A percentile compares a stretch with the other conserved stretches of the same genome.
Conservation (phyloP, 441 rosid genomes). For the Erodium texanum region DNA sequence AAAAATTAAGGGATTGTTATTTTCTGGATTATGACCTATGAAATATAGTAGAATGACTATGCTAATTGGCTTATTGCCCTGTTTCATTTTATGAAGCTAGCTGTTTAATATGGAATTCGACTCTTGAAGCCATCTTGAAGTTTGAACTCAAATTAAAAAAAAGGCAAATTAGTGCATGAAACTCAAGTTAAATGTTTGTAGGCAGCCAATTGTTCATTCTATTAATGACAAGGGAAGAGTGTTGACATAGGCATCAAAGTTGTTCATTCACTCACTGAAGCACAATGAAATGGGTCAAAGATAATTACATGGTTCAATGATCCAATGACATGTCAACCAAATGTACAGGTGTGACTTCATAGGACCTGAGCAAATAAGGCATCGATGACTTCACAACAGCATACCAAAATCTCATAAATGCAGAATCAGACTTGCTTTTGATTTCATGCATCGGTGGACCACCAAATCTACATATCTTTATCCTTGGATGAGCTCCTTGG, state of each 20-base stretch:
- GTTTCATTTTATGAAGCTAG: too few species aligned
- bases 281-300: neutral
- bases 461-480: conserved; percentile 36
- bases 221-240: neutral
- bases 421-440: conserved; percentile 15
- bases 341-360: neutral
- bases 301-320: neutral
- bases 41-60: neutral
- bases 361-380: neutral
- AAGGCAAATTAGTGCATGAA: too few species aligned
- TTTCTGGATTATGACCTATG: neutral
- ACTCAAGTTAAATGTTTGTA: neutral
- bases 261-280: neutral
- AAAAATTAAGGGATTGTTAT: too few species aligned
- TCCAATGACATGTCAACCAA: neutral
- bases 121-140: too few species aligned
- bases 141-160: too few species aligned
- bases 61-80: too few species aligned
- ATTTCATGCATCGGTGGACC: conserved; percentile 13
- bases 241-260: too few species aligned
- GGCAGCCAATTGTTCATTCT: neutral
- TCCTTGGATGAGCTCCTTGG: conserved; percentile 54
- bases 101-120: too few species aligned
- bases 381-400: conserved; percentile 2
- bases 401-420: neutral